Conservation (phyloP, 129 eudicot species). For the Artemisia argyi region DNA sequence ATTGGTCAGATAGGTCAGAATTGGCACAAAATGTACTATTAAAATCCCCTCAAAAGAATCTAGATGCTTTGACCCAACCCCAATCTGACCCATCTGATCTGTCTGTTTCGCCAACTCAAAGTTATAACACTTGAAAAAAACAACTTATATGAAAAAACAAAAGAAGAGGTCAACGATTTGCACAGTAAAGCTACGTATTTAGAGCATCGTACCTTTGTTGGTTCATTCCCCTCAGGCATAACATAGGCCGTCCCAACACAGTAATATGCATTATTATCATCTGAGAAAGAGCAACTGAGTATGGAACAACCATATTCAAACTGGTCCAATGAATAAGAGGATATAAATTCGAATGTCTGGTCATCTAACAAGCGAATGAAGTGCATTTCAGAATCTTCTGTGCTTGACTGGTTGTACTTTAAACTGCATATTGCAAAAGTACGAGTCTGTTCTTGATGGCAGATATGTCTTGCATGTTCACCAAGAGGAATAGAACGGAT, state of each 20-base stretch:
- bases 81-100: too few relatives aligned
- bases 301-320: constrained; percentile 87
- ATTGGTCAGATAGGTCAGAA: too few relatives aligned
- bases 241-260: constrained; percentile 97
- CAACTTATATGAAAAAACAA: too few relatives aligned
- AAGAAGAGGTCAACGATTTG: too few relatives aligned
- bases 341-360: constrained; percentile 88
- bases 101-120: too few relatives aligned
- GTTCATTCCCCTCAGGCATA: constrained; percentile 92
- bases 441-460: constrained; percentile 94
- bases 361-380: constrained; percentile 89
- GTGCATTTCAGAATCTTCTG: constrained; percentile 84
- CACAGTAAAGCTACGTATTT: neutral
- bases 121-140: neutral
- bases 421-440: constrained; percentile 89
- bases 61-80: too few relatives aligned
- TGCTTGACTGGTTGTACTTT: constrained; percentile 73
- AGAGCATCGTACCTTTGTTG: constrained; percentile 62
- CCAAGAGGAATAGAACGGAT: constrained; percentile 94
- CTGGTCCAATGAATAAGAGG: constrained; percentile 83
- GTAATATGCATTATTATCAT: constrained; percentile 86
- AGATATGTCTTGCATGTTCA: constrained; percentile 92
- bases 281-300: constrained; percentile 89
- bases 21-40: too few relatives aligned
- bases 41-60: too few relatives aligned